Conservation (phyloP, 2,329 filamentous ascomycete genomes). For the Botrytis sinoallii region DNA sequence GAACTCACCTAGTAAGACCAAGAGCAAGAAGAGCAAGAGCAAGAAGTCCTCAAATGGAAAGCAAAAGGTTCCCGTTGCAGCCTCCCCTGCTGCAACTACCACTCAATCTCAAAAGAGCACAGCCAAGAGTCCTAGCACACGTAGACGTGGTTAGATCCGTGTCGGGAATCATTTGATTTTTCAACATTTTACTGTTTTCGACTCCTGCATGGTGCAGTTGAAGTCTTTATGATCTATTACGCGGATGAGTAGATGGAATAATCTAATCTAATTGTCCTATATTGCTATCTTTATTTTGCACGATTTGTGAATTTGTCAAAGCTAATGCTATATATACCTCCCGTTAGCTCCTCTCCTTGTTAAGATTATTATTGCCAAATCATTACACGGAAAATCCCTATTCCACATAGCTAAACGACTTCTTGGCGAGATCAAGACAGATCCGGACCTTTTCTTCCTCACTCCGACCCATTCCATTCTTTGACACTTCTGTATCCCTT, state of each 20-base stretch:
- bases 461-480: neutral
- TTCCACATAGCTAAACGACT: neutral
- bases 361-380: neutral
- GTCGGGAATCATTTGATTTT: neutral
- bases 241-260: neutral
- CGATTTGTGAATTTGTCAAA: neutral
- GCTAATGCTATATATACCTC: neutral
- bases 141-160: slow-evolving; percentile 33
- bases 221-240: slow-evolving; percentile 22
- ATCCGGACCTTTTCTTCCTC: neutral
- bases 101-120: slow-evolving; percentile 22
- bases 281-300: neutral
- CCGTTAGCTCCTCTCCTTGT: no score
- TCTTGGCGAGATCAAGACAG: neutral
- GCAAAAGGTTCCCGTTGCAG: slow-evolving; percentile 35
- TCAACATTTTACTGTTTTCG: slow-evolving; percentile 12
- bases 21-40: slow-evolving; percentile 20
- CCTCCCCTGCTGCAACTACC: slow-evolving; percentile 21
- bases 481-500: neutral
- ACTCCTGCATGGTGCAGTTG: slow-evolving; percentile 31
- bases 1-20: slow-evolving; percentile 56
- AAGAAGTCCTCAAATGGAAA: slow-evolving; percentile 40
- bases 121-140: slow-evolving; percentile 35
- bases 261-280: neutral
- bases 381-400: neutral